Evolutionary conservation across 1,284 basidiomycete species (phyloP).

Genomic region (Amanita bisporigera): DNA sequence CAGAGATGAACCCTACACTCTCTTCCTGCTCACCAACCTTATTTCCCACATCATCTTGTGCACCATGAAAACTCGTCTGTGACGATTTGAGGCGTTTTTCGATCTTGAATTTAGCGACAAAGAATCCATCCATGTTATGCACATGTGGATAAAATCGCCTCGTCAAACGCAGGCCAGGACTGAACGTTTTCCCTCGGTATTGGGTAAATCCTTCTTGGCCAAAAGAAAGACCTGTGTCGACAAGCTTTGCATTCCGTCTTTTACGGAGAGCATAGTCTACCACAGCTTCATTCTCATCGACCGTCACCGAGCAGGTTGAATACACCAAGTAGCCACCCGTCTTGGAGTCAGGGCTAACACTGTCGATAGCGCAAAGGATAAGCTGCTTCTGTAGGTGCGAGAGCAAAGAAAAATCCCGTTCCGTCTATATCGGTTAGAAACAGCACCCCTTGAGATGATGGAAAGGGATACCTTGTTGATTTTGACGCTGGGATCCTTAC

Average conservation of each 20-base stretch:
- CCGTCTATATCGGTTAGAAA: constrained; percentile 61
- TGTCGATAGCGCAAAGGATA: constrained; percentile 98
- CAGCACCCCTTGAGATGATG: constrained; percentile 2
- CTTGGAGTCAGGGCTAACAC: constrained; percentile 86
- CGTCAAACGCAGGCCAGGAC: constrained; percentile 82
- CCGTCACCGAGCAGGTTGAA: constrained; percentile 98
- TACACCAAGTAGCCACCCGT: constrained; percentile 97
- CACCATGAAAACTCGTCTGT: constrained; percentile 46
- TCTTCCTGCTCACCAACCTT: constrained; percentile 35
- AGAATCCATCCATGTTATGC: constrained; percentile 99
- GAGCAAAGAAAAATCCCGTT: constrained; percentile 93
- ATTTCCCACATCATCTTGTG: constrained; percentile 44
- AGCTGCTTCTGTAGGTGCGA: constrained; percentile 99
- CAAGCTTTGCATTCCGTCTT: constrained; percentile 93
- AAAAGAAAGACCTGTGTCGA: constrained; percentile 93
- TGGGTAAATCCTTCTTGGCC: constrained; percentile 91
- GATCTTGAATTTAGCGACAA: constrained; percentile 97
- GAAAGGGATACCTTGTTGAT: constrained; percentile 84
- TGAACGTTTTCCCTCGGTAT: constrained; percentile 91
- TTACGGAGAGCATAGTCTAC: constrained; percentile 99
- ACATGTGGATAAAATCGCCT: constrained; percentile 90
- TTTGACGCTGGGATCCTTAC: constrained; percentile 98
- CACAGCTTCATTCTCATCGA: constrained; percentile 98
- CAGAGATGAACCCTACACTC: constrained; percentile 61
- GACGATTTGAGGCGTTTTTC: constrained; percentile 70